phyloP scores from a whole-genome alignment of 768 basidiomycete species.

The Trichaptum fuscoviolaceum region DNA sequence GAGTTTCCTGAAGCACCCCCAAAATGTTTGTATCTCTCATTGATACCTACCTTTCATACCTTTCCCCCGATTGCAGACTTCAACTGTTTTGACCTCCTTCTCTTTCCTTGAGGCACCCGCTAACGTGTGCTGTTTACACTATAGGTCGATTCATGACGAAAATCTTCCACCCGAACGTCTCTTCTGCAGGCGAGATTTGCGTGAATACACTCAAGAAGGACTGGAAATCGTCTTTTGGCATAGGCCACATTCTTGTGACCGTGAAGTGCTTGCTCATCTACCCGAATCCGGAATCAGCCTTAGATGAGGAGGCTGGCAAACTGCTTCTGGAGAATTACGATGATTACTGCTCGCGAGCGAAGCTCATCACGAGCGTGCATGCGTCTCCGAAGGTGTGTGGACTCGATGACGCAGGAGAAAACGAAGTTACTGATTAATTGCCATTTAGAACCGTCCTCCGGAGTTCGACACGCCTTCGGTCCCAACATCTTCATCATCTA shows the following conservation, averaged over 20 bases:
- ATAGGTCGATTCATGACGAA: conserved; percentile 88
- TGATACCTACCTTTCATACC: conserved; percentile 6
- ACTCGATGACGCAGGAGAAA: neutral
- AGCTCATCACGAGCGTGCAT: conserved; percentile 86
- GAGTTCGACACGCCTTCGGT: conserved; percentile 57
- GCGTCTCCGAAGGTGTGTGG: conserved; percentile 67
- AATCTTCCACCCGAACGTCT: conserved; percentile 97
- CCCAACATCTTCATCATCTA: conserved; percentile 8
- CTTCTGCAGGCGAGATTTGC: conserved; percentile 85
- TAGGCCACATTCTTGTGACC: conserved; percentile 85
- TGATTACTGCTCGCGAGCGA: conserved; percentile 80
- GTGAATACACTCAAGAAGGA: conserved; percentile 98
- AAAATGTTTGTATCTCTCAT: conserved; percentile 58
- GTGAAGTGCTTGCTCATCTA: conserved; percentile 95
- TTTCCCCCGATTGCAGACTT: neutral
- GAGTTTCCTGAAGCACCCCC: conserved; percentile 94
- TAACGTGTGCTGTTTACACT: neutral
- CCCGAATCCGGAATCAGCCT: conserved; percentile 92
- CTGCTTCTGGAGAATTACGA: conserved; percentile 86
- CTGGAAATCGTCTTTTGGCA: conserved; percentile 90
- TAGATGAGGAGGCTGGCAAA: conserved; percentile 96
- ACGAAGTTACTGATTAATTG: conserved; percentile 1
- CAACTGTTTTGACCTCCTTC: neutral
- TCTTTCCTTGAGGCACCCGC: neutral
- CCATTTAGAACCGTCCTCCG: conserved; percentile 37